These are phyloP conservation scores for Flaveria trinervia DNA, from an alignment of 129 eudicot species.

Conservation along the genomic window DNA sequence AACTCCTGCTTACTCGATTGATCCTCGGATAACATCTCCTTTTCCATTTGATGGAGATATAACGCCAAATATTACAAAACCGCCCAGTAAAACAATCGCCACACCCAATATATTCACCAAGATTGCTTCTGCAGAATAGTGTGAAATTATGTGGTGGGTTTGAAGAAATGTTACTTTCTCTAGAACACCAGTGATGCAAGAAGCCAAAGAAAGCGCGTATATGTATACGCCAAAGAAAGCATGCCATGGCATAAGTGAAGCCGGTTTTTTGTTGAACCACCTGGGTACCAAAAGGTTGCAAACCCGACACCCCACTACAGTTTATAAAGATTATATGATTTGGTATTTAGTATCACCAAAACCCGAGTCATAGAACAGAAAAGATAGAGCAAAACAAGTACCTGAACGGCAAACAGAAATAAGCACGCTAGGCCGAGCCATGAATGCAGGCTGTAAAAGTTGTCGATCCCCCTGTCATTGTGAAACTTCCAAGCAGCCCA, in stretches of 20 bases:
- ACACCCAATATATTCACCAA: slow-evolving; percentile 72
- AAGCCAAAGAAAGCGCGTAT: slow-evolving; percentile 69
- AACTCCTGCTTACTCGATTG: slow-evolving; percentile 41
- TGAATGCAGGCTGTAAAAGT: slow-evolving; percentile 87
- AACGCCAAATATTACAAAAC: slow-evolving; percentile 71
- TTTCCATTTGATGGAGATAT: slow-evolving; percentile 63
- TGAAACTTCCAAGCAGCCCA: slow-evolving; percentile 88
- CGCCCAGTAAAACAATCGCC: slow-evolving; percentile 62
- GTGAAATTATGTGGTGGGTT: slow-evolving; percentile 54
- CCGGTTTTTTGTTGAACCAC: slow-evolving; percentile 72
- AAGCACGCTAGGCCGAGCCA: slow-evolving; percentile 85
- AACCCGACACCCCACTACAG: slow-evolving; percentile 84
- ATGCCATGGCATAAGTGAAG: slow-evolving; percentile 75
- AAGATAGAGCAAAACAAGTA: slow-evolving; percentile 18
- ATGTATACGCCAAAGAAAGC: slow-evolving; percentile 69
- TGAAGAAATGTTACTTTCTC: slow-evolving; percentile 93
- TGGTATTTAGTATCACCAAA: neutral
- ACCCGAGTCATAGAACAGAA: neutral
- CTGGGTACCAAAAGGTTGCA: slow-evolving; percentile 81
- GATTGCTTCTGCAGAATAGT: slow-evolving; percentile 71
- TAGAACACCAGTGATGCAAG: slow-evolving; percentile 73
- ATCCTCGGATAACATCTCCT: slow-evolving; percentile 48
- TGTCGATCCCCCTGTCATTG: slow-evolving; percentile 69
- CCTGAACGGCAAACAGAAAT: slow-evolving; percentile 72
- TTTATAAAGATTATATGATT: neutral